Evolutionary conservation across 768 basidiomycete genomes (phyloP).

Genomic region (Naganishia antarctica): DNA sequence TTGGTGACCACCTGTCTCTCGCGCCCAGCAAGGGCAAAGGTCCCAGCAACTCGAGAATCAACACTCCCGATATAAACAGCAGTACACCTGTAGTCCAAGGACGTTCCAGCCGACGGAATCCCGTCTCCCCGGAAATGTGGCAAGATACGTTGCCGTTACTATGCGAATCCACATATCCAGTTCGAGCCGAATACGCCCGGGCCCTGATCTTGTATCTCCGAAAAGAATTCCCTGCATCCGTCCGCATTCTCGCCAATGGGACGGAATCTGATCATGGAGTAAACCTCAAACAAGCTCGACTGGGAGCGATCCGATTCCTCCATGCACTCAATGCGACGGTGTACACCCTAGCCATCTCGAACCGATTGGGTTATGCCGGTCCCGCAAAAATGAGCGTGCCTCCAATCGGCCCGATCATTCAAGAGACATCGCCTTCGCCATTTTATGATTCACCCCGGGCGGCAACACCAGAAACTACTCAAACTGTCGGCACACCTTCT

Average conservation of each 20-base stretch:
- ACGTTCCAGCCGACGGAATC: constrained; percentile 37
- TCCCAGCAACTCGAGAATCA: constrained; percentile 14
- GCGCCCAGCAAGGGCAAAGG: constrained; percentile 27
- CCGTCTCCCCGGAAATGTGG: constrained; percentile 76
- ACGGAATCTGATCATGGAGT: constrained; percentile 54
- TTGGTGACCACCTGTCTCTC: background rate
- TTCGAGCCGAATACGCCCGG: constrained; percentile 71
- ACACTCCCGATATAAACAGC: background rate
- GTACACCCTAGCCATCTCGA: constrained; percentile 70
- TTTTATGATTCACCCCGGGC: constrained; percentile 27
- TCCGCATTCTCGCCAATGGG: constrained; percentile 49
- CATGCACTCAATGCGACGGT: constrained; percentile 74
- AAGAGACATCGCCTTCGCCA: constrained; percentile 24
- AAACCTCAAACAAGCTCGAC: constrained; percentile 44
- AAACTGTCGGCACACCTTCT: constrained; percentile 30
- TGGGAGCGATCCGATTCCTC: constrained; percentile 66
- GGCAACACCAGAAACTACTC: constrained; percentile 1
- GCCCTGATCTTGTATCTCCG: constrained; percentile 71
- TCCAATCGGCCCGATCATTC: constrained; percentile 49
- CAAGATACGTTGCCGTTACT: constrained; percentile 81
- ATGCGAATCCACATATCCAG: constrained; percentile 70
- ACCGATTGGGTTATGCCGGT: constrained; percentile 56
- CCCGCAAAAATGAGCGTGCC: constrained; percentile 44
- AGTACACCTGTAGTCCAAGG: background rate
- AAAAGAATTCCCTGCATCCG: constrained; percentile 57